Evolutionary conservation across 2,329 filamentous ascomycete genomes (phyloP), one percentile per base, ranked within the genome.

Genomic region (Pleoardoris graminearum): DNA sequence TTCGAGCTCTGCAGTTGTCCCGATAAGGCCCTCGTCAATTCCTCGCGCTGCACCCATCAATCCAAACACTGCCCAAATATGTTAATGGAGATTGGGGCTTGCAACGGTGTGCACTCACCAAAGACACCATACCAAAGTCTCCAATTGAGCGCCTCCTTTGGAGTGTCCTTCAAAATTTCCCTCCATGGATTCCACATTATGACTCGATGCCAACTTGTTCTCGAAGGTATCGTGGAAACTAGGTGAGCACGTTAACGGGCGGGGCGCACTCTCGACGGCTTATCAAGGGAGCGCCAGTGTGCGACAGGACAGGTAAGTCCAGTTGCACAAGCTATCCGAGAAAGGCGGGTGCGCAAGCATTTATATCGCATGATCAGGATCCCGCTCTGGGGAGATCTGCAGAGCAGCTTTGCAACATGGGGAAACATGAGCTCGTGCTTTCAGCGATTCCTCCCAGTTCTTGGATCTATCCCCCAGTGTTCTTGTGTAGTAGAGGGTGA

Each of bases 21-120:
- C 84, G 58, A 91, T 91, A 53, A 93, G 79, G 54, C 89, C 89
- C 72, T 93, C 89, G 58, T 93, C 89, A n/a, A 91, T 74, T 62
- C 89, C 89, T 53, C 89, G 82, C 35, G 88, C 88, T 2, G 89
- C 88, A 49, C 89, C 89, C 73, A 92, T 84, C 30, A 93, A 80
- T 42, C 85, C 86, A 58, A 91, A 90, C 4, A 74, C 71, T 74
- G 35, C 3, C 5, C 1, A 17, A 11, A 5, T 17, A 17, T 29
- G 42, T 67, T 17, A 67, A 59, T 2, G 12, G 1, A 14, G 10
- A 19, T 11, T 29, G 3, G 10, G 22, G 23, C n/a, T 14, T 30
- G 12, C n/a, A 8, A 32, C 8, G 25, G 19, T 0, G 29, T 5
- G 11, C 1, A 29, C 69, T 51, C 60, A 73, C 70, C 70, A 43